phyloP scores from a whole-genome alignment of 352 stramenopile genomes.

The Globisporangium abappressorium region DNA sequence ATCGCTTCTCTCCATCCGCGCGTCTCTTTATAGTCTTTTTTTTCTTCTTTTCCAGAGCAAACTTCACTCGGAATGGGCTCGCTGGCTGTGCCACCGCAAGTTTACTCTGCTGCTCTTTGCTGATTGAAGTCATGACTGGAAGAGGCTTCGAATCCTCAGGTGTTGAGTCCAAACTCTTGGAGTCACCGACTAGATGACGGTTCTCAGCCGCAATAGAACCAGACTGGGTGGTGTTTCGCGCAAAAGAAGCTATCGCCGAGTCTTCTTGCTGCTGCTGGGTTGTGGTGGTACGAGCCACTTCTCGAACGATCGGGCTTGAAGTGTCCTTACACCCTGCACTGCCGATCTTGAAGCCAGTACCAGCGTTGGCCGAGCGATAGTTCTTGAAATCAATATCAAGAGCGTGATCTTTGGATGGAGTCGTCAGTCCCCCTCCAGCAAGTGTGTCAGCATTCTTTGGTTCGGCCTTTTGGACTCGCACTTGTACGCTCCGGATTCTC shows the following conservation, averaged over 20 bases:
- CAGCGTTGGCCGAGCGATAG: background rate
- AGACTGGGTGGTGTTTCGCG: background rate
- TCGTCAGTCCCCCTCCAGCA: background rate
- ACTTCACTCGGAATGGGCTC: background rate
- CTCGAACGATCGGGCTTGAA: background rate
- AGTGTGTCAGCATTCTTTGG: background rate
- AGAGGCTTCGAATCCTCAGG: background rate
- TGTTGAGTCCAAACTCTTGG: background rate
- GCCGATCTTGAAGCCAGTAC: background rate
- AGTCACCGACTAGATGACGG: background rate
- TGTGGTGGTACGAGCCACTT: background rate
- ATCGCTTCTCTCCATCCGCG: background rate
- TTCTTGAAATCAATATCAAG: background rate
- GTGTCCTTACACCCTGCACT: background rate
- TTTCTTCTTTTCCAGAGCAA: slow-evolving; percentile 4
- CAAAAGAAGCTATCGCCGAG: background rate
- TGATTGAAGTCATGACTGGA: background rate
- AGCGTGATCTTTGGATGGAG: background rate
- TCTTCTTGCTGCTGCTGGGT: background rate
- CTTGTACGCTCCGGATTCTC: slow-evolving; percentile 5
- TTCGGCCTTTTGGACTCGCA: background rate
- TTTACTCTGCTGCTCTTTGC: background rate
- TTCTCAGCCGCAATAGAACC: background rate
- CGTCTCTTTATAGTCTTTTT: background rate
- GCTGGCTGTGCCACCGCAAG: background rate